A percentile compares a stretch with the other conserved stretches of the same genome.
Evolutionary conservation across 2,329 filamentous ascomycete species (phyloP).

Genomic region (Zymoseptoria pseudotritici): DNA sequence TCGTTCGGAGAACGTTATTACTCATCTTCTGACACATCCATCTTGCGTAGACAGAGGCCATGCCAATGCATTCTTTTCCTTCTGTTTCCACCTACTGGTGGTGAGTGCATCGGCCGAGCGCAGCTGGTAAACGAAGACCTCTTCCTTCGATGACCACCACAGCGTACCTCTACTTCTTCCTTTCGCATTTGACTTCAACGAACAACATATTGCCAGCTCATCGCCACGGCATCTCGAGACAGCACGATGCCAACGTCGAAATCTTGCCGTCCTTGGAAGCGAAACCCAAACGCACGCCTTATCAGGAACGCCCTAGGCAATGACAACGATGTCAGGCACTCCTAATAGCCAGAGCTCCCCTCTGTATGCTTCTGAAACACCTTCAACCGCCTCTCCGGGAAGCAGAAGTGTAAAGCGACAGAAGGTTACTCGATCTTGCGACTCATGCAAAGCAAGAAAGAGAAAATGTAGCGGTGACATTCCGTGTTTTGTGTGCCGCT

Average conservation of each 20-base stretch:
- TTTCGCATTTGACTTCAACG: no score
- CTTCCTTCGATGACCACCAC: no score
- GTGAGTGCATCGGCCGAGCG: no score
- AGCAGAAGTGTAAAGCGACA: constrained; percentile 11
- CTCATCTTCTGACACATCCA: no score
- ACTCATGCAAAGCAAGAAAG: constrained; percentile 32
- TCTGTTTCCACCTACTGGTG: no score
- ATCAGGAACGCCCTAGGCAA: neutral
- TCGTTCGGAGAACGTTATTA: no score
- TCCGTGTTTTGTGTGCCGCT: constrained; percentile 34
- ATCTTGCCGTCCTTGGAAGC: neutral
- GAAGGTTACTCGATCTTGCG: constrained; percentile 27
- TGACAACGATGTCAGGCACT: neutral
- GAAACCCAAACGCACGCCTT: neutral
- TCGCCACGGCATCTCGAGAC: neutral
- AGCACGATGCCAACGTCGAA: neutral
- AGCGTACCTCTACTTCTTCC: no score
- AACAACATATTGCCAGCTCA: neutral
- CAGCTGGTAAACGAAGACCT: no score
- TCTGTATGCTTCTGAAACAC: neutral
- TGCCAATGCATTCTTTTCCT: no score
- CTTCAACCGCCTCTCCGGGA: neutral
- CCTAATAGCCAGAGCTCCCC: neutral
- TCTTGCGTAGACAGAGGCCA: no score
- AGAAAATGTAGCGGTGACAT: constrained; percentile 35